These are phyloP conservation scores for Sordaria brevicollis DNA, from an alignment of 495 filamentous ascomycete genomes.

Conservation along the genomic window DNA sequence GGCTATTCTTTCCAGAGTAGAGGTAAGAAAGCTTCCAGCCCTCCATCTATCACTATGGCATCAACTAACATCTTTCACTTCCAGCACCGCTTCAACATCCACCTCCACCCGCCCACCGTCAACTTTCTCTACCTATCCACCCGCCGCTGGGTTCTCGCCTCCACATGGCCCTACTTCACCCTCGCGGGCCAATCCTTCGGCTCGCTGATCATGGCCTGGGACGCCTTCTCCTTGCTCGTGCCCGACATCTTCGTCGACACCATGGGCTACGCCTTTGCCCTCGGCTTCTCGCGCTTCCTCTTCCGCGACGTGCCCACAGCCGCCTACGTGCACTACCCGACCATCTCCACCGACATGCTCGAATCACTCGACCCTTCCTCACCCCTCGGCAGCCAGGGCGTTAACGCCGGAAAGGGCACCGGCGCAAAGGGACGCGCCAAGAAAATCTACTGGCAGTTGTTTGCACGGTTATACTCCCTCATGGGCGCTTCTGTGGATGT, in stretches of 20 bases:
- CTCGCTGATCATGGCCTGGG: slow-evolving; percentile 74
- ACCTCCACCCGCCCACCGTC: slow-evolving; percentile 71
- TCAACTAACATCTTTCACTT: neutral
- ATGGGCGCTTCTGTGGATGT: slow-evolving; percentile 76
- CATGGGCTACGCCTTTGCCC: slow-evolving; percentile 92
- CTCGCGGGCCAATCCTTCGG: slow-evolving; percentile 89
- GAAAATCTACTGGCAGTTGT: slow-evolving; percentile 73
- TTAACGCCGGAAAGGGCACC: slow-evolving; percentile 71
- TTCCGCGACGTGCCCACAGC: slow-evolving; percentile 75
- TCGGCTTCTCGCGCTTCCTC: slow-evolving; percentile 70
- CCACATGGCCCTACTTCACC: slow-evolving; percentile 85
- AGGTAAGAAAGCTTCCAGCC: slow-evolving; percentile 34
- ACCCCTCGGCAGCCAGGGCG: slow-evolving; percentile 51
- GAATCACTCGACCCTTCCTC: slow-evolving; percentile 58
- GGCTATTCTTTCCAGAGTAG: slow-evolving; percentile 65
- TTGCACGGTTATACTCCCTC: slow-evolving; percentile 68
- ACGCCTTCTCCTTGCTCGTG: slow-evolving; percentile 84
- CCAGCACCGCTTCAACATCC: slow-evolving; percentile 87
- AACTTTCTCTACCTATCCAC: slow-evolving; percentile 84
- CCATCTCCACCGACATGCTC: slow-evolving; percentile 98
- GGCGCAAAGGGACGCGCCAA: slow-evolving; percentile 59
- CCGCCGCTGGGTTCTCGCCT: slow-evolving; percentile 70
- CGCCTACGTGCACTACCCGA: slow-evolving; percentile 96
- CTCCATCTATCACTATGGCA: neutral
- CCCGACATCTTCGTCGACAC: slow-evolving; percentile 95